Evolutionary conservation across 2,329 filamentous ascomycete genomes (phyloP), one percentile per base, ranked within the genome.

Genomic region (Chaetomiaceae sp.): DNA sequence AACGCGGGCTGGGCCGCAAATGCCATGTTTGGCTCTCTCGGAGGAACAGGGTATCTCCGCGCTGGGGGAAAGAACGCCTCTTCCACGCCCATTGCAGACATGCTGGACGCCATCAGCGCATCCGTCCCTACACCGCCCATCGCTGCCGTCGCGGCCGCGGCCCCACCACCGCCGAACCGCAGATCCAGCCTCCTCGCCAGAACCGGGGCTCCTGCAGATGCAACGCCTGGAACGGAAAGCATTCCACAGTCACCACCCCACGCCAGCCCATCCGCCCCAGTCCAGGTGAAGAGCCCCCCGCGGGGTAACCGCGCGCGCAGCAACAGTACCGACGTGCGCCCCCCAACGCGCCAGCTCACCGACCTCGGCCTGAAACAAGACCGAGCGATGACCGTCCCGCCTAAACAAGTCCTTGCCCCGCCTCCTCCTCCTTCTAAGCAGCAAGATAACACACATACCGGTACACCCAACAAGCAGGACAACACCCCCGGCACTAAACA

Each of bases 141-240:
- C 2, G 53, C 55, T 14, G 50, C 65, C 25, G 47, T 59, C 2
- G 23, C 36, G 8, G 60, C 61, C 0, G 58, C 68, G 1, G 71
- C 72, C 1, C 78, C 77, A 0, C 73, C 76, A 0, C 72, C 77
- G 2, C 79, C 80, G 0, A 68, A 78, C 45, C 69, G 80, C 12
- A 70, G 76, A 46, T 82, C 79, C 4, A 83, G 80, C 59, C 65
- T 83, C 3, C 72, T 78, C 47, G 76, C 77, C 2, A 72, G 70
- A 31, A 76, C 73, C 0, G 72, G 72, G 17, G 65, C 66, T 1
- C 62, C 64, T 25, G 53, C 61, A 11, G 49, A 52, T 51, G 44
- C 27, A 54, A 44, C 56, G 55, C 54, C 56, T 61, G 39, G 47
- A 54, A 38, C 51, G 44, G 50, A 47, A 61, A 58, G 39, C 47